Evolutionary conservation across 768 basidiomycete genomes (phyloP).

Genomic region (Suillus paluster): DNA sequence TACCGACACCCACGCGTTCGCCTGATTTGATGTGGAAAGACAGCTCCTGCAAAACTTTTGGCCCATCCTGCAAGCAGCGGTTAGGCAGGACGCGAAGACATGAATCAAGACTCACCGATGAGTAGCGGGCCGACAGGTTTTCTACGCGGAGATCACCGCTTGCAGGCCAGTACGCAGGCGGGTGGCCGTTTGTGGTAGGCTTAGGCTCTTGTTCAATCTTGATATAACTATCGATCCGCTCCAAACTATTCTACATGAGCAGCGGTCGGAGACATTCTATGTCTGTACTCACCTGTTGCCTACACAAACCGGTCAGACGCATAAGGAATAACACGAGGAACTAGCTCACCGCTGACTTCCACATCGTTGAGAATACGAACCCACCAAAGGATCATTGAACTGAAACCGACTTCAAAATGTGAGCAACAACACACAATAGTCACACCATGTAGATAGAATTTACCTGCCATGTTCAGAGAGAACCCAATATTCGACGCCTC

Average conservation of each 20-base stretch:
- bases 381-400: constrained; percentile 23
- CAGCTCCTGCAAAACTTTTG: constrained; percentile 38
- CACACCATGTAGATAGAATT: background rate
- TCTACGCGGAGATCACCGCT: constrained; percentile 59
- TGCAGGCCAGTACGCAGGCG: constrained; percentile 30
- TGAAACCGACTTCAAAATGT: constrained; percentile 6
- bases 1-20: constrained; percentile 60
- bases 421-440: background rate
- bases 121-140: constrained; percentile 59
- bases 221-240: no score
- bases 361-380: constrained; percentile 24
- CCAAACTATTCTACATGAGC: no score
- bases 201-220: no score
- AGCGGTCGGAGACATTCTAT: constrained; percentile 60
- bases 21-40: constrained; percentile 57
- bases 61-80: no score
- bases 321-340: background rate
- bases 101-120: constrained; percentile 19
- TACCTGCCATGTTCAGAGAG: constrained; percentile 6
- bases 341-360: constrained; percentile 15
- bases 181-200: no score
- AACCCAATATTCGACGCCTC: constrained; percentile 24
- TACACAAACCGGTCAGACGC: constrained; percentile 12
- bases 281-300: constrained; percentile 33
- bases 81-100: no score